Conservation (phyloP, 495 filamentous ascomycete genomes). For the Aspergillus steynii region DNA sequence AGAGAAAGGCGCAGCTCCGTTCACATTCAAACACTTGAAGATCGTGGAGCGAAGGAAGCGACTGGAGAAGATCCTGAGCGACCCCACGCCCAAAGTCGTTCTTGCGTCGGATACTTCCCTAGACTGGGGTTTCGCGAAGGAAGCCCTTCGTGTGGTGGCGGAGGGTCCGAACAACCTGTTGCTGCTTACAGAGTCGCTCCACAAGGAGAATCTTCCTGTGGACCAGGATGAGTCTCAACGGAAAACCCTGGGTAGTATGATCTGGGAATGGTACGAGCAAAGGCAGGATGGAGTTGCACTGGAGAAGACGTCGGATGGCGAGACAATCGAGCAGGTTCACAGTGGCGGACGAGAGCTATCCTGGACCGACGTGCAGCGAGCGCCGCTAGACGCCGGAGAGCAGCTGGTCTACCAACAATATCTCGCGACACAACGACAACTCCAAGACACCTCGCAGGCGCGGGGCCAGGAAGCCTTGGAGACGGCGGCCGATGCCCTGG, state of each 20-base stretch:
- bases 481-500: constrained; percentile 71
- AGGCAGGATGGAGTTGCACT: constrained; percentile 60
- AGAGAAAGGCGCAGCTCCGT: constrained; percentile 65
- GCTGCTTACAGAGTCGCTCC: constrained; percentile 72
- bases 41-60: constrained; percentile 75
- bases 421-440: constrained; percentile 77
- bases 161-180: constrained; percentile 76
- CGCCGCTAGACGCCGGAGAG: constrained; percentile 70
- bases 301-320: constrained; percentile 57
- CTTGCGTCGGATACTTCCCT: constrained; percentile 86
- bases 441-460: constrained; percentile 71
- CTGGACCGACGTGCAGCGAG: constrained; percentile 57
- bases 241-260: constrained; percentile 52
- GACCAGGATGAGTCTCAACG: constrained; percentile 32
- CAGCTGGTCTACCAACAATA: constrained; percentile 84
- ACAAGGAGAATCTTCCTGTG: constrained; percentile 41
- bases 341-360: constrained; percentile 62
- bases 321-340: constrained; percentile 64
- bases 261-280: constrained; percentile 77
- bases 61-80: constrained; percentile 61
- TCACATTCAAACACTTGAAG: constrained; percentile 85
- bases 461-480: constrained; percentile 66
- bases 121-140: constrained; percentile 93
- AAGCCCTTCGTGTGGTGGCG: constrained; percentile 74
- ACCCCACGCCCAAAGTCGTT: constrained; percentile 68